Percentiles rank a stretch among this genome's conserved stretches.
phyloP scores from a whole-genome alignment of 257 asterid species.

The Plantago major region DNA sequence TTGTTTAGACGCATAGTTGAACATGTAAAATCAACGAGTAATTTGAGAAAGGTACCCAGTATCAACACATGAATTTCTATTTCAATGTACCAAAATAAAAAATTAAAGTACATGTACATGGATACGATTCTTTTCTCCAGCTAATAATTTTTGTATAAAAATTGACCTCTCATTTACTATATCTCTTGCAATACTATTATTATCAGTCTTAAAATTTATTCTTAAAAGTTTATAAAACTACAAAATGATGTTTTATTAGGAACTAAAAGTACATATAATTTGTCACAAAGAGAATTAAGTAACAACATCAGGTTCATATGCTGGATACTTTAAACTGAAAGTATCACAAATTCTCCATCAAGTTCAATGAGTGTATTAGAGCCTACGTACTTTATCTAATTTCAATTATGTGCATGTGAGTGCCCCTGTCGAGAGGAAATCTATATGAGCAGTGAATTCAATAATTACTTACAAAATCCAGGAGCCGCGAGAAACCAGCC shows the following conservation, averaged over 20 bases:
- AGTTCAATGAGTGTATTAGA: not conserved
- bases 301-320: too few relatives aligned
- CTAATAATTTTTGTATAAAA: not conserved
- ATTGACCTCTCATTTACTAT: not conserved
- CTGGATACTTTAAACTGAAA: not conserved
- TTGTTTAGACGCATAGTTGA: not conserved
- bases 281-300: too few relatives aligned
- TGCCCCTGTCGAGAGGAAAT: not conserved
- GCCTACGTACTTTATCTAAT: not conserved
- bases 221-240: not conserved
- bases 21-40: not conserved
- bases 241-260: not conserved
- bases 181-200: not conserved
- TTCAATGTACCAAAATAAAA: too few relatives aligned
- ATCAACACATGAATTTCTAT: too few relatives aligned
- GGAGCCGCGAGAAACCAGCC: slow-evolving; percentile 35
- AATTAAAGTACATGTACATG: too few relatives aligned
- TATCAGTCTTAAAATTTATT: not conserved
- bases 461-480: slow-evolving; percentile 38
- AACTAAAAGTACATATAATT: too few relatives aligned
- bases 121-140: too few relatives aligned
- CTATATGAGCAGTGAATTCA: not conserved
- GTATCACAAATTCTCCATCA: not conserved
- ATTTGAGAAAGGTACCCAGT: not conserved
- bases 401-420: too few relatives aligned